Conservation (phyloP, 768 basidiomycete species). For the Lactifluus volemus region DNA sequence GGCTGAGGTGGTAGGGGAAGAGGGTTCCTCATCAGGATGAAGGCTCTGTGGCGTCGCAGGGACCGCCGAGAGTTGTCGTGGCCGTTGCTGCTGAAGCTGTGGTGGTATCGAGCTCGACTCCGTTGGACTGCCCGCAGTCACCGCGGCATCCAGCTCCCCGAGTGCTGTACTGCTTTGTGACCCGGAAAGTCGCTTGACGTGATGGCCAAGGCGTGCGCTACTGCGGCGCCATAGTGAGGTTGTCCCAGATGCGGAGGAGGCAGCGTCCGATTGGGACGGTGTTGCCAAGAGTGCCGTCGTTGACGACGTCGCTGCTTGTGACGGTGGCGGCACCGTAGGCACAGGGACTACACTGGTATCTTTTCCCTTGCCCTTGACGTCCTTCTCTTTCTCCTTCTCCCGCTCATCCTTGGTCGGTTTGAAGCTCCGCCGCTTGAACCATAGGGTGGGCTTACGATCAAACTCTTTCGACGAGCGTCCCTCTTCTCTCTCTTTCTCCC, state of each 20-base stretch:
- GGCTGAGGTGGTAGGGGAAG: not conserved
- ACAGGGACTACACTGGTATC: not conserved
- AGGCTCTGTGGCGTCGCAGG: not conserved
- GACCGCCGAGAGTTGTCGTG: not conserved
- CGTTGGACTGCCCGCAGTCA: not conserved
- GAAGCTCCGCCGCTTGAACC: constrained; percentile 51
- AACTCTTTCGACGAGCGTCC: constrained; percentile 25
- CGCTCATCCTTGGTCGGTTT: constrained; percentile 12
- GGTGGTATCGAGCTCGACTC: not conserved
- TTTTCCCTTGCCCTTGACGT: constrained; percentile 11
- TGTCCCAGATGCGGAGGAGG: constrained; percentile 8
- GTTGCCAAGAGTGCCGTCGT: constrained; percentile 7
- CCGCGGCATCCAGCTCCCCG: not conserved
- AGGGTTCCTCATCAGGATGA: not conserved
- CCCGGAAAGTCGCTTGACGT: constrained; percentile 6
- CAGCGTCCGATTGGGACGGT: constrained; percentile 13
- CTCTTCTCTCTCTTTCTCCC: constrained; percentile 27
- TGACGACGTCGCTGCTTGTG: constrained; percentile 3
- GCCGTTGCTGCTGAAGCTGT: not conserved
- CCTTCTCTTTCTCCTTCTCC: constrained; percentile 16
- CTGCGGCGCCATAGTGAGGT: constrained; percentile 17
- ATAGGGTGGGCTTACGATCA: constrained; percentile 36
- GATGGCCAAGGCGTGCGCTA: constrained; percentile 6
- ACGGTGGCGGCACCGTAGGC: not conserved
- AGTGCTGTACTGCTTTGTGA: constrained; percentile 1